Conservation (phyloP, 495 filamentous ascomycete genomes). For the Pseudevernia furfuracea region DNA sequence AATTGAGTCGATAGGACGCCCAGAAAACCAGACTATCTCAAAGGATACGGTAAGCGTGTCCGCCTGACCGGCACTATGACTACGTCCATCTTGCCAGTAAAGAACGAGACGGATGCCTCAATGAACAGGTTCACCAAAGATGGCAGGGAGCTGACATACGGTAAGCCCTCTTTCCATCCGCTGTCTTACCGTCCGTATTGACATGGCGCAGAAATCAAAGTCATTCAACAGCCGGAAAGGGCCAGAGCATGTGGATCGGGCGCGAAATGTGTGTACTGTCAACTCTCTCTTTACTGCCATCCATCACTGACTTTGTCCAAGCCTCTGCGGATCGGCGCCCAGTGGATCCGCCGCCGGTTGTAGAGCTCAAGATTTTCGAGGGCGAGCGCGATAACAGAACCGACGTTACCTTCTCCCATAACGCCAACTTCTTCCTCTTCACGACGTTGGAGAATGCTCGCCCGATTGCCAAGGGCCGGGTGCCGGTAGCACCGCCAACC, state of each 20-base stretch:
- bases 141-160: conserved; percentile 74
- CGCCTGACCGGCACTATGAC: not conserved
- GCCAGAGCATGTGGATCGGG: conserved; percentile 95
- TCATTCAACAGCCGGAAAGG: conserved; percentile 91
- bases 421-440: conserved; percentile 96
- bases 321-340: conserved; percentile 93
- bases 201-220: conserved; percentile 34
- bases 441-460: conserved; percentile 85
- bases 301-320: conserved; percentile 31
- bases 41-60: not conserved
- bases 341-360: conserved; percentile 92
- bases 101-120: conserved; percentile 52
- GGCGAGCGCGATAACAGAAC: conserved; percentile 54
- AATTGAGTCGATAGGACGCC: not conserved
- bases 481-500: conserved; percentile 54
- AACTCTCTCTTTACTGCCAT: not conserved
- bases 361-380: conserved; percentile 84
- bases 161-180: conserved; percentile 1
- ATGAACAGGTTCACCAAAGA: conserved; percentile 65
- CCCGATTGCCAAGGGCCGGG: conserved; percentile 73
- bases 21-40: not conserved
- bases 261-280: conserved; percentile 68
- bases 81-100: conserved; percentile 37
- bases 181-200: not conserved
- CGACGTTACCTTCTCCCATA: conserved; percentile 86